phyloP scores from a whole-genome alignment of 2,329 filamentous ascomycete genomes.

The Teratosphaeria pseudoeucalypti region DNA sequence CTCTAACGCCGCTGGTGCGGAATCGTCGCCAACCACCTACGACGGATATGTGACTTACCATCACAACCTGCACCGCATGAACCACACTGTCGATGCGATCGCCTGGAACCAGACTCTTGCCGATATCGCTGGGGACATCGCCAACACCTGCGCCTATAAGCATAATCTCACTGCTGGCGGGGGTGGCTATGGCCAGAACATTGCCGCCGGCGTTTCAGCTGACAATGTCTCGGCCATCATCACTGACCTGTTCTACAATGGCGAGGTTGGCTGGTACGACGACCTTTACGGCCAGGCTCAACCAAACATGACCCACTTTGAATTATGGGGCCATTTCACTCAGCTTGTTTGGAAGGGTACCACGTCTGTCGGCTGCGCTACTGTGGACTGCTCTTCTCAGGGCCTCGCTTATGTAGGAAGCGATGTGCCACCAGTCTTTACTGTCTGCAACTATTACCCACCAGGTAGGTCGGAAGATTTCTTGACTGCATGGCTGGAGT shows the following conservation, averaged over 20 bases:
- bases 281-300: constrained; percentile 48
- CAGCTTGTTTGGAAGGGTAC: constrained; percentile 63
- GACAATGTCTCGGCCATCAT: constrained; percentile 56
- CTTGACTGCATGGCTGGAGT: constrained; percentile 3
- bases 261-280: constrained; percentile 52
- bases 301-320: constrained; percentile 54
- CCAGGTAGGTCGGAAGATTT: constrained; percentile 46
- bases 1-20: constrained; percentile 4
- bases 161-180: constrained; percentile 57
- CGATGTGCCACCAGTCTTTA: constrained; percentile 51
- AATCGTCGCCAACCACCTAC: constrained; percentile 15
- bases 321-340: constrained; percentile 63
- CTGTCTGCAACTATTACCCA: constrained; percentile 78
- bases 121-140: constrained; percentile 52
- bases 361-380: constrained; percentile 53
- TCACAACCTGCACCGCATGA: constrained; percentile 79
- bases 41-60: constrained; percentile 47
- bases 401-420: constrained; percentile 36
- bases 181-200: constrained; percentile 80
- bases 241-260: constrained; percentile 82
- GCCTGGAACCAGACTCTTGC: constrained; percentile 57
- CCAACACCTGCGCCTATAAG: constrained; percentile 57
- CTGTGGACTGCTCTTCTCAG: constrained; percentile 44
- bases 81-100: constrained; percentile 60
- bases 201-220: constrained; percentile 56